A percentile compares a stretch with the other conserved stretches of the same genome.
Evolutionary conservation across 768 basidiomycete genomes (phyloP).

Genomic region (Mycena indigotica): DNA sequence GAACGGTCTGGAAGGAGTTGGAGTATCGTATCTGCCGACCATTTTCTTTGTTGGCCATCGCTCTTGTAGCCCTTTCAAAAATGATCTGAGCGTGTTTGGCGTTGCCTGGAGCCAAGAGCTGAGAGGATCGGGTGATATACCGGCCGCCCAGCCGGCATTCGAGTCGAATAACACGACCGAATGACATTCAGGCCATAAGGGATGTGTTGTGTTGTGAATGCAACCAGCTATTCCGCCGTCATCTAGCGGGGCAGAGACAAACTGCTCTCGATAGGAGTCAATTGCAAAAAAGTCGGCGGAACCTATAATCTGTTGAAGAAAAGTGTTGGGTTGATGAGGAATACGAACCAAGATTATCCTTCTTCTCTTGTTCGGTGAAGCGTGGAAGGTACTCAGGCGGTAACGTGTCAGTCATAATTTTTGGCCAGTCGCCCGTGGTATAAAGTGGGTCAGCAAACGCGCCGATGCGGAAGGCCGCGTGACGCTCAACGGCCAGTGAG

Average conservation of each 20-base stretch:
- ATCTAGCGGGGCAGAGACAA: slow-evolving; percentile 42
- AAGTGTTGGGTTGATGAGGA: not conserved
- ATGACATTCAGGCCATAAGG: slow-evolving; percentile 56
- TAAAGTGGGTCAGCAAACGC: slow-evolving; percentile 53
- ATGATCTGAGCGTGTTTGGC: slow-evolving; percentile 39
- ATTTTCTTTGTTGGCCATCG: slow-evolving; percentile 51
- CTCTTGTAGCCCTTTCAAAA: slow-evolving; percentile 36
- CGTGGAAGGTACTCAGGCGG: slow-evolving; percentile 49
- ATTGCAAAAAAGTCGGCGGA: slow-evolving; percentile 58
- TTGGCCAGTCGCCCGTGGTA: slow-evolving; percentile 55
- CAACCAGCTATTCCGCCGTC: slow-evolving; percentile 44
- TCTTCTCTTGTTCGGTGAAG: slow-evolving; percentile 48
- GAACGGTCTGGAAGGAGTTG: too few relatives aligned
- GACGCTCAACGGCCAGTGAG: slow-evolving; percentile 46
- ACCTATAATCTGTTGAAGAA: slow-evolving; percentile 28
- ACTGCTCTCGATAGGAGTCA: slow-evolving; percentile 48
- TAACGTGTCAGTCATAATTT: slow-evolving; percentile 49
- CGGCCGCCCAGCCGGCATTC: slow-evolving; percentile 50
- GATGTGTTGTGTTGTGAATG: slow-evolving; percentile 43
- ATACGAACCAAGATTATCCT: slow-evolving; percentile 41
- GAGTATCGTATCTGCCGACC: too few relatives aligned
- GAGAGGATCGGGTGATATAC: slow-evolving; percentile 45
- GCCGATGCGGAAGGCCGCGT: slow-evolving; percentile 53
- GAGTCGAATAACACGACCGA: slow-evolving; percentile 42
- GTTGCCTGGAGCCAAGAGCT: slow-evolving; percentile 47